Evolutionary conservation across 163 green algal species (phyloP).

Genomic region (Trebouxiophyceae sp.): DNA sequence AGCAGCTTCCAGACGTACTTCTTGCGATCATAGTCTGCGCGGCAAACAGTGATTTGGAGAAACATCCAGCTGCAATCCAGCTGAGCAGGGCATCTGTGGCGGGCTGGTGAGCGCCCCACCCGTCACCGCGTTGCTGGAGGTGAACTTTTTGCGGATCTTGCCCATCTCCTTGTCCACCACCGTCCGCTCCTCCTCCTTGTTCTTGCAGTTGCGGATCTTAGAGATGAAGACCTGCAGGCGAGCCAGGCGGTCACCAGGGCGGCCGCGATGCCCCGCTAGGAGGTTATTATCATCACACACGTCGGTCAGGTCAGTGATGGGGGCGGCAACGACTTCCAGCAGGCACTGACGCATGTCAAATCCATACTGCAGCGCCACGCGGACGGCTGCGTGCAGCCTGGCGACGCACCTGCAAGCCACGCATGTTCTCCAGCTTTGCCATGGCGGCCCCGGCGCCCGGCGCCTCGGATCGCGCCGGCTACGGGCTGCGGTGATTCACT

Average conservation of each 20-base stretch:
- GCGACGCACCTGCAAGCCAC: conserved; percentile 64
- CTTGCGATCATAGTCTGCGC: conserved; percentile 91
- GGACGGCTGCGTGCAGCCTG: no score
- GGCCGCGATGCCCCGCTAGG: background rate
- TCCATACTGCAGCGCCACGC: no score
- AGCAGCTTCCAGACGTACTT: conserved; percentile 99
- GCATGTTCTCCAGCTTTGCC: conserved; percentile 66
- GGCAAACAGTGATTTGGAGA: conserved; percentile 1
- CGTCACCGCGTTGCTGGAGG: conserved; percentile 36
- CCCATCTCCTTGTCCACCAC: conserved; percentile 97
- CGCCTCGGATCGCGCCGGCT: no score
- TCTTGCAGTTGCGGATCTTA: conserved; percentile 82
- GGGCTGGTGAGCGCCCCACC: no score
- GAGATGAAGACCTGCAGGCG: conserved; percentile 83
- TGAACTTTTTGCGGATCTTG: conserved; percentile 96
- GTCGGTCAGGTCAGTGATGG: background rate
- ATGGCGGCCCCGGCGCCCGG: no score
- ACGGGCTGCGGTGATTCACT: no score
- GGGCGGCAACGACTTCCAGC: background rate
- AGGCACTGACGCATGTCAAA: background rate
- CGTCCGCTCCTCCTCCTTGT: conserved; percentile 85
- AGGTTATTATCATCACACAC: background rate
- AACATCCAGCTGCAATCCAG: background rate
- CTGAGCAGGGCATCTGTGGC: background rate
- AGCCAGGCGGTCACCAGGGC: background rate